These are phyloP conservation scores for Torulaspora delbrueckii DNA, from an alignment of 805 yeast species.

Conservation along the genomic window DNA sequence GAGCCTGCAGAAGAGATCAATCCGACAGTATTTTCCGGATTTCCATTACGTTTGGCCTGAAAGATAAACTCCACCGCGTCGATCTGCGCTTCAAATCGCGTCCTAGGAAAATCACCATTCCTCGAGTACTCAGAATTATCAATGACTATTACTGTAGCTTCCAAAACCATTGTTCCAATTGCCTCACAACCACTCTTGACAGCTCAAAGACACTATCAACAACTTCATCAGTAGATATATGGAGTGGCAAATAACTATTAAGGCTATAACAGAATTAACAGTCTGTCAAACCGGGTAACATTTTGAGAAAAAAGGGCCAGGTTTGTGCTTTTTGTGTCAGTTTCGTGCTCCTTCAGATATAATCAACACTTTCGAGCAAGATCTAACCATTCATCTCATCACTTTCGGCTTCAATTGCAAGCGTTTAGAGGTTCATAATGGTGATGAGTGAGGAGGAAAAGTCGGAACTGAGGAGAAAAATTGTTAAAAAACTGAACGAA, in stretches of 20 bases:
- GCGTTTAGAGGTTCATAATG: neutral
- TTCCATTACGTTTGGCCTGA: conserved; percentile 76
- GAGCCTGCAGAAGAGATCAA: conserved; percentile 82
- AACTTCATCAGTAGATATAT: neutral
- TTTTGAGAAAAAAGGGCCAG: neutral
- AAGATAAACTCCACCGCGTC: conserved; percentile 86
- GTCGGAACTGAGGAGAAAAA: conserved; percentile 10
- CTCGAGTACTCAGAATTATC: conserved; percentile 96
- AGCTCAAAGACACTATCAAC: neutral
- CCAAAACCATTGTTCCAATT: conserved; percentile 69
- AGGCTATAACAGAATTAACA: too few species aligned
- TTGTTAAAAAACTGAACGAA: conserved; percentile 12
- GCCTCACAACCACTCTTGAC: neutral
- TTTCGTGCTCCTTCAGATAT: neutral
- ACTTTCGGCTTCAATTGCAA: neutral
- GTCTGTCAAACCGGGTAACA: neutral
- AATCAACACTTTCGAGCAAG: neutral
- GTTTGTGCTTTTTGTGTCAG: conserved; percentile 5
- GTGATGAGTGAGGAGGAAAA: conserved; percentile 11
- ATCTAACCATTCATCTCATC: too few species aligned
- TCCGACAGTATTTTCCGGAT: conserved; percentile 94
- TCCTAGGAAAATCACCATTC: conserved; percentile 87
- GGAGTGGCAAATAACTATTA: conserved; percentile 4
- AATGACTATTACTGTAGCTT: conserved; percentile 91
- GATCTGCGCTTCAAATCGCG: conserved; percentile 86